Conservation (phyloP, 2,329 filamentous ascomycete genomes). For the Dryadomyces quercus-mongolicae region DNA sequence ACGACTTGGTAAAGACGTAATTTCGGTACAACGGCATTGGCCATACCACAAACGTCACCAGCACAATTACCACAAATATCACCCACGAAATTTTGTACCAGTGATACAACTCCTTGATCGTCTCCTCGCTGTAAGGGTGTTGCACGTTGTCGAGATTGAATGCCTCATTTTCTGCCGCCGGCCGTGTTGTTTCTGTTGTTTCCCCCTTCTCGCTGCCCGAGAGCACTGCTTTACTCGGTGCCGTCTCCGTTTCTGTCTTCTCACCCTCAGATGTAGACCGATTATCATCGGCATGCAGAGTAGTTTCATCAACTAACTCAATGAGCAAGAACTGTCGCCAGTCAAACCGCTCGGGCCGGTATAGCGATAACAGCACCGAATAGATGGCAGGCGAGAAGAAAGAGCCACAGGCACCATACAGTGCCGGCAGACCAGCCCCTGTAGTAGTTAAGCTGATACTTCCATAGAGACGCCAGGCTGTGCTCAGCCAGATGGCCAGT, state of each 20-base stretch:
- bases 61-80: constrained; percentile 14
- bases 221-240: background rate
- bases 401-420: constrained; percentile 31
- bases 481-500: constrained; percentile 24
- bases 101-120: constrained; percentile 3
- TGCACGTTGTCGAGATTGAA: constrained; percentile 25
- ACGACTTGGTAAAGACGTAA: constrained; percentile 33
- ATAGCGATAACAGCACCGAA: constrained; percentile 30
- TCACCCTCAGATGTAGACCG: background rate
- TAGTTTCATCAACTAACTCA: constrained; percentile 28
- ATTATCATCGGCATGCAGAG: constrained; percentile 9
- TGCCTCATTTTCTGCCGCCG: background rate
- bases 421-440: constrained; percentile 24
- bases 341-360: constrained; percentile 21
- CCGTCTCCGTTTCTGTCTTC: background rate
- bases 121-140: constrained; percentile 11
- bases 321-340: constrained; percentile 30
- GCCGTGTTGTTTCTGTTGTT: too few relatives aligned
- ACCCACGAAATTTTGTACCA: constrained; percentile 8
- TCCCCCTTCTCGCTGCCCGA: background rate
- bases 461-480: constrained; percentile 20
- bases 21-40: constrained; percentile 36
- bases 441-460: constrained; percentile 22
- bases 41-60: constrained; percentile 34
- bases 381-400: constrained; percentile 33